A percentile compares a stretch with the other conserved stretches of the same genome.
Conservation (phyloP, 2,329 filamentous ascomycete species). For the Podosphaera fusca region DNA sequence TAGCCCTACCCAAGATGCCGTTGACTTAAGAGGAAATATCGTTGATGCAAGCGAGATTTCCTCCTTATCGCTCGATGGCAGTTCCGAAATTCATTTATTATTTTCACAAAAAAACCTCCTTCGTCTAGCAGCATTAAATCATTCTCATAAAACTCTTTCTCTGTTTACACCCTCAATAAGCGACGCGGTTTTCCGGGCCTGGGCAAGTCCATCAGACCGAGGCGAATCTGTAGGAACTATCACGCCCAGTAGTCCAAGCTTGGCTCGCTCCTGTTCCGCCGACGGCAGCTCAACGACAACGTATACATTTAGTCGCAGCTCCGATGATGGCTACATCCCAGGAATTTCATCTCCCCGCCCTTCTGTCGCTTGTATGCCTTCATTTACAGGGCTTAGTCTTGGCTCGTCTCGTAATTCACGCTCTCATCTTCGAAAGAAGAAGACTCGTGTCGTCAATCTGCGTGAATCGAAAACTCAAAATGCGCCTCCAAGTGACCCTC, state of each 20-base stretch:
- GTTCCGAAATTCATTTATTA: constrained; percentile 61
- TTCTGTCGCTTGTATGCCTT: constrained; percentile 37
- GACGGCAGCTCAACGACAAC: constrained; percentile 31
- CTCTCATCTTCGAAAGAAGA: constrained; percentile 50
- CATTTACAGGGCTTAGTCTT: constrained; percentile 38
- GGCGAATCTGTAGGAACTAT: constrained; percentile 25
- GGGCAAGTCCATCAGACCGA: constrained; percentile 58
- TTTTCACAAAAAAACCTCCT: constrained; percentile 92
- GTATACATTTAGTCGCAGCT: constrained; percentile 51
- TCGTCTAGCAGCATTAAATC: constrained; percentile 56
- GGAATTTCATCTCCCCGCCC: constrained; percentile 36
- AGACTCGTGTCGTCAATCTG: constrained; percentile 63
- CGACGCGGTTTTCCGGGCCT: constrained; percentile 79
- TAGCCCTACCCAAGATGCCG: constrained; percentile 57
- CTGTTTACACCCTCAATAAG: constrained; percentile 78
- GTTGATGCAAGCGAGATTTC: constrained; percentile 55
- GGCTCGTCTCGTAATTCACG: constrained; percentile 35
- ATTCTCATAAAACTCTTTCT: constrained; percentile 76
- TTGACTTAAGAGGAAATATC: constrained; percentile 58
- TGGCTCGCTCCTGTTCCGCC: constrained; percentile 41
- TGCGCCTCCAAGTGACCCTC: constrained; percentile 27
- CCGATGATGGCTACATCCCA: constrained; percentile 29
- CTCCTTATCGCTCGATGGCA: constrained; percentile 54
- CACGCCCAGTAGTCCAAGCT: constrained; percentile 21
- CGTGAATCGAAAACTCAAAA: constrained; percentile 31